Evolutionary conservation across 352 stramenopile species (phyloP).

Genomic region (Globisporangium yorkense): DNA sequence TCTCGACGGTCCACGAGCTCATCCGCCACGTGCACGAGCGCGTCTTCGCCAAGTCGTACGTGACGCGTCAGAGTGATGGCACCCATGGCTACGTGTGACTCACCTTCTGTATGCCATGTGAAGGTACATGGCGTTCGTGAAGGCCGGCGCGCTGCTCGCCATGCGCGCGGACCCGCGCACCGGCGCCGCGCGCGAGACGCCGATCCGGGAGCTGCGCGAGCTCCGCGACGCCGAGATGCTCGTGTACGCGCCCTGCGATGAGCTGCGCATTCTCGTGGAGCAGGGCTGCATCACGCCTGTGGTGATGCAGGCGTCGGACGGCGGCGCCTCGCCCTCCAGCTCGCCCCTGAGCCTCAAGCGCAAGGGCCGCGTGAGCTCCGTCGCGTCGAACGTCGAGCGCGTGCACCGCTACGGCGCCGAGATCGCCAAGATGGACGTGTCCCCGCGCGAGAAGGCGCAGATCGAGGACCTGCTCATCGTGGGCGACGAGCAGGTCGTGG

Average conservation of each 20-base stretch:
- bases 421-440: constrained; percentile 67
- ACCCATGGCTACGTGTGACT: neutral
- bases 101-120: too few relatives aligned
- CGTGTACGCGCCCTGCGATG: constrained; percentile 67
- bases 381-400: constrained; percentile 61
- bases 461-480: constrained; percentile 70
- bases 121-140: constrained; percentile 40
- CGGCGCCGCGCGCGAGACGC: constrained; percentile 26
- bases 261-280: constrained; percentile 63
- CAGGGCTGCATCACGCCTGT: constrained; percentile 61
- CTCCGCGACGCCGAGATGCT: constrained; percentile 53
- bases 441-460: constrained; percentile 43
- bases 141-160: constrained; percentile 32
- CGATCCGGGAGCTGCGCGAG: constrained; percentile 34
- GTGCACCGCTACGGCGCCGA: constrained; percentile 62
- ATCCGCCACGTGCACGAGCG: constrained; percentile 66
- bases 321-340: constrained; percentile 21
- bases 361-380: constrained; percentile 61
- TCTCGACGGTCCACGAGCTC: constrained; percentile 35
- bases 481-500: constrained; percentile 66
- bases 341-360: constrained; percentile 57
- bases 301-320: neutral
- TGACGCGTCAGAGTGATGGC: neutral
- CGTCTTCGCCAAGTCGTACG: constrained; percentile 67
- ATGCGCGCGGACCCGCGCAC: constrained; percentile 24